Evolutionary conservation across 2,329 filamentous ascomycete species (phyloP), one percentile per base, ranked within the genome.

Genomic region (Huntiella bhutanensis): DNA sequence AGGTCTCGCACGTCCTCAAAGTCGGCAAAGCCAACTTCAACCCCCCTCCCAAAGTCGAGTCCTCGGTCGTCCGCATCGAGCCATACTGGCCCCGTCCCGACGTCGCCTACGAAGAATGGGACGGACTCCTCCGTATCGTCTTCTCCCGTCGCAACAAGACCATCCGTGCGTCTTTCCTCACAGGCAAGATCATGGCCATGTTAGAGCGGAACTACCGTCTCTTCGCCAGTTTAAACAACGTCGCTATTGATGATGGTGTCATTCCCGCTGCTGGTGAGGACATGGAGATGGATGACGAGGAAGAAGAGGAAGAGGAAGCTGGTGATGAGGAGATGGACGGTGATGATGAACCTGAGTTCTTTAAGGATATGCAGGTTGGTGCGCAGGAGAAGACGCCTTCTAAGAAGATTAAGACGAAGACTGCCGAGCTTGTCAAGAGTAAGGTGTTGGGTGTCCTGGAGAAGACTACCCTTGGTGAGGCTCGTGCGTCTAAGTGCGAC

Each of bases 11-110:
- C 60, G 77, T 93, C 54, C 84, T 93, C 79, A 94, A 94, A 65
- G 88, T 96, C 40, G 86, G 87, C 53, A 82, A 80, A 63, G 91
- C 92, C 63, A 96, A 96, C 66, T 98, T 96, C 71, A 85, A 84
- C 51, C 91, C 91, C 0, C 88, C 91, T 1, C 91, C 91, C 6
- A 75, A 85, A 57, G 91, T 98, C 49, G 91, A 98, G 62, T 84
- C 77, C 5, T 87, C 81, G 49, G 87, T 95, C 5, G 86, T 95
- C 41, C 74, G 87, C 50, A 81, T 95, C 53, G 83, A 88, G 58
- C 86, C 86, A 16, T 92, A 95, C 65, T 67, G 64, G 41, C 74
- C 78, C 53, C 68, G 85, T 34, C 88, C 88, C 45, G 80, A 85
- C 54, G 87, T 96, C 52, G 83, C 77, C 58, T 96, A 88, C 63